Evolutionary conservation across 805 yeast species (phyloP), one percentile per base, ranked within the genome.

Genomic region (Saturnispora mendoncae): DNA sequence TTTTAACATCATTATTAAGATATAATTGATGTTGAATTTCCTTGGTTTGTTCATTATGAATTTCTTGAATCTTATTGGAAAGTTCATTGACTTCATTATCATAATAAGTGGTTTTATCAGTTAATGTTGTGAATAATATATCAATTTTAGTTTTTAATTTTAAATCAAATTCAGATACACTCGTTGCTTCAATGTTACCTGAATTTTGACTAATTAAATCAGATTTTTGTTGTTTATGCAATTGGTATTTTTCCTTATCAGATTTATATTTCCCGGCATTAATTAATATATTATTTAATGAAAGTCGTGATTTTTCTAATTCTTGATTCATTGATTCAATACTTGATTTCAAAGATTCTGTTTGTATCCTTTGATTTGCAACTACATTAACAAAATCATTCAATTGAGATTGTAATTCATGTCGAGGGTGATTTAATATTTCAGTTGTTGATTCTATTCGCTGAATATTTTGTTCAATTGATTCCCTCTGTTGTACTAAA

Each of bases 191-290:
- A 28, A 54, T 29, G 10, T 36, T 13, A 10, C 18, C 29, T 5
- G 40, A 20, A 18, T 38, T 42, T 31, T 47, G 26, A 10, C 34
- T 33, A 14, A 52, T 39, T 7, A 51, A 18, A 7, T 41, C 33
- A 28, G 30, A 44, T 39, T 45, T 44, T 39, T 24, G 46, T 36
- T 41, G 23, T 31, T 42, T 41, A 49, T 56, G 51, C 7, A 34
- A 36, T 18, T 49, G 47, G 48, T 55, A 55, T 26, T 44, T 51
- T 12, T 52, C 57, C 31, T 51, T 43, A 9, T 51, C 45, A 2
- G 61, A 72, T 39, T 65, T 64, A 34, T 79, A 58, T 37, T 74
- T 69, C 4, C 90, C 94, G 46, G 75, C 76, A 38, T 62, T 51
- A 25, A 75, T 61, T 1, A 72, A 68, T 7, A 67, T 54, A 1